Evolutionary conservation across 108 stramenopile genomes (phyloP).

Genomic region (Cyclostephanos tholiformis): DNA sequence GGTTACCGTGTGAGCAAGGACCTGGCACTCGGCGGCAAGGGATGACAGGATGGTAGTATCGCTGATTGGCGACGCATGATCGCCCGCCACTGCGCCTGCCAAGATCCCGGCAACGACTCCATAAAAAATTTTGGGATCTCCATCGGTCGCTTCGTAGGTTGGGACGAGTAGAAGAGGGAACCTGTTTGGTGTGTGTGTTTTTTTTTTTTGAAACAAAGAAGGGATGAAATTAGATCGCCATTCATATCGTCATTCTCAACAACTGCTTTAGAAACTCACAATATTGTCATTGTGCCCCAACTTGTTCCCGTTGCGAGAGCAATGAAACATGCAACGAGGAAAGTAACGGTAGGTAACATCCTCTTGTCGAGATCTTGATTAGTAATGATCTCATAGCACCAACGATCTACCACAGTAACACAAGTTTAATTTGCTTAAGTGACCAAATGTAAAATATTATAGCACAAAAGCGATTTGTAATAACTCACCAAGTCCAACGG

Average conservation of each 20-base stretch:
- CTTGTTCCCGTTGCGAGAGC: constrained; percentile 71
- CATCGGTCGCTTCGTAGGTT: constrained; percentile 53
- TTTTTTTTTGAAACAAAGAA: neutral
- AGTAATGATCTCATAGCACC: constrained; percentile 56
- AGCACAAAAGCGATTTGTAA: neutral
- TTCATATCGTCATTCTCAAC: neutral
- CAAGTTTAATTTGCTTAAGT: neutral
- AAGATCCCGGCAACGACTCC: constrained; percentile 56
- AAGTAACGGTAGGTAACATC: constrained; percentile 63
- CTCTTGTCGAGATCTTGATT: constrained; percentile 39
- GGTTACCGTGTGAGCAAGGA: constrained; percentile 65
- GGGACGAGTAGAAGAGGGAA: constrained; percentile 68
- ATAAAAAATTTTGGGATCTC: constrained; percentile 61
- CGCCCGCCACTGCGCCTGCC: constrained; percentile 71
- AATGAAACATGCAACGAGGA: constrained; percentile 64
- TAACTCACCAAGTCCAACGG: constrained; percentile 46
- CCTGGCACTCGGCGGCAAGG: constrained; percentile 59
- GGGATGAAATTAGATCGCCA: neutral
- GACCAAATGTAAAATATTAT: neutral
- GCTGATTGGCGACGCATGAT: constrained; percentile 72
- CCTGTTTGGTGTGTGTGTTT: neutral
- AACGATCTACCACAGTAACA: constrained; percentile 40
- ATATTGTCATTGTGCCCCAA: constrained; percentile 80
- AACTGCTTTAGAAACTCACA: constrained; percentile 19
- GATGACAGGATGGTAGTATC: constrained; percentile 78